Evolutionary conservation across 352 stramenopile genomes (phyloP).

Genomic region (Synura sp.): DNA sequence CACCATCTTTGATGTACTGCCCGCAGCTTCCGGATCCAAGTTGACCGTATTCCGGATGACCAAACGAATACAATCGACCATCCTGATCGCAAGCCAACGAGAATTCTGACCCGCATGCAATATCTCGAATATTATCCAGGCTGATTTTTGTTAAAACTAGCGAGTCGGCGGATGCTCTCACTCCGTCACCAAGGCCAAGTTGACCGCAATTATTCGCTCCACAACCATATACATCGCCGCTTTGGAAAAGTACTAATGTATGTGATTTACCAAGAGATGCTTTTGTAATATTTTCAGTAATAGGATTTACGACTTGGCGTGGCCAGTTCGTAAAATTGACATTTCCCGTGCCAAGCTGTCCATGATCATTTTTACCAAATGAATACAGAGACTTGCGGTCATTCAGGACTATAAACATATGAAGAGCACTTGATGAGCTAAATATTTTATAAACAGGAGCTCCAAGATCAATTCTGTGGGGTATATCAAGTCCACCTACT

Average conservation of each 20-base stretch:
- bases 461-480: neutral
- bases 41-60: neutral
- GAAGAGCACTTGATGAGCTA: neutral
- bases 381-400: neutral
- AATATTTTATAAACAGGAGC: neutral
- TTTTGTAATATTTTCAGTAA: neutral
- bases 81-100: neutral
- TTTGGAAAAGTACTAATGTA: neutral
- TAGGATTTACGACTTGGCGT: neutral
- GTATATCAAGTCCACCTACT: neutral
- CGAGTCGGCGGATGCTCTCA: neutral
- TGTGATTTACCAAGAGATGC: neutral
- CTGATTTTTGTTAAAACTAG: neutral
- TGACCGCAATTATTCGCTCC: neutral
- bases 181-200: neutral
- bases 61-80: neutral
- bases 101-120: neutral
- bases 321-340: neutral
- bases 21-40: neutral
- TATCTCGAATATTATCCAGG: neutral
- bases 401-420: neutral
- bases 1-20: neutral
- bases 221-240: neutral
- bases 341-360: neutral
- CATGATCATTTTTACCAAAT: neutral